A percentile compares a stretch with the other conserved stretches of the same genome.
Evolutionary conservation across 345 rosid species (phyloP).

Genomic region (Corymbia maculata): DNA sequence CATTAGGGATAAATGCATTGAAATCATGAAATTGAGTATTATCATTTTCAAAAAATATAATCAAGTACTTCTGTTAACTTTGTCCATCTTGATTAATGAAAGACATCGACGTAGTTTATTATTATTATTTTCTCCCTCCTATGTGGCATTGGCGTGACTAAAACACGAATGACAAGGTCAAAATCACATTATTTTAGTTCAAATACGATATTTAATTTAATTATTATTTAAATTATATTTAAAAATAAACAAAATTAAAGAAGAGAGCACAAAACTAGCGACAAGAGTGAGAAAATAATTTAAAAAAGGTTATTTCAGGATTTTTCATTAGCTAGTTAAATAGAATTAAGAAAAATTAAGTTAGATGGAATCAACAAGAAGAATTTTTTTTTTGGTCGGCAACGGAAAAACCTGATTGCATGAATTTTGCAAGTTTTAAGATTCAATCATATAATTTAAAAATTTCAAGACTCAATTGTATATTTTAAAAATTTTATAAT

Average conservation of each 20-base stretch:
- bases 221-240: too few species aligned
- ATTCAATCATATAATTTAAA: accelerated
- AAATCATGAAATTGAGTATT: too few species aligned
- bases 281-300: too few species aligned
- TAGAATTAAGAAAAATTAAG: accelerated
- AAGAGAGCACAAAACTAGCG: too few species aligned
- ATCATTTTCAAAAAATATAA: too few species aligned
- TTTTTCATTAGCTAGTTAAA: accelerated
- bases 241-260: too few species aligned
- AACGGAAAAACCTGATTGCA: accelerated
- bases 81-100: accelerated
- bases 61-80: too few species aligned
- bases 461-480: accelerated
- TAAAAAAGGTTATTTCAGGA: too few species aligned
- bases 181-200: too few species aligned
- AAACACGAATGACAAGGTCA: background rate
- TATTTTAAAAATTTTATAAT: too few species aligned
- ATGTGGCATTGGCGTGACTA: background rate
- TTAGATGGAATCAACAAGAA: background rate
- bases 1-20: background rate
- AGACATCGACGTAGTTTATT: accelerated
- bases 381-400: too few species aligned
- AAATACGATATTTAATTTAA: too few species aligned
- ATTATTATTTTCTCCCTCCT: background rate
- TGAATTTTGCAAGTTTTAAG: accelerated